A percentile compares a stretch with the other conserved stretches of the same genome.
Evolutionary conservation across 441 rosid species (phyloP).

Genomic region (Mallotus japonicus): DNA sequence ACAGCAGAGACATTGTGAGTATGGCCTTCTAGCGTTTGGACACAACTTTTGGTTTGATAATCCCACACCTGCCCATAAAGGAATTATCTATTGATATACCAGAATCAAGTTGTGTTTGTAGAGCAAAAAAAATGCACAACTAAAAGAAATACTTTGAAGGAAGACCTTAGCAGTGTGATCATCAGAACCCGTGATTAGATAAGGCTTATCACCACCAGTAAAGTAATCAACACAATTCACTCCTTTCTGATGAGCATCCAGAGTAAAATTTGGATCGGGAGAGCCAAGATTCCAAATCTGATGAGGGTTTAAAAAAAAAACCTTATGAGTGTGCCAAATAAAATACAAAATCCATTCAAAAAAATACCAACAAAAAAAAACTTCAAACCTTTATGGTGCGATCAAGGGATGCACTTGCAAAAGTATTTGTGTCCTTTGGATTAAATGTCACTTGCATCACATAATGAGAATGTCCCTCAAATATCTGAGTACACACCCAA

Average conservation of each 20-base stretch:
- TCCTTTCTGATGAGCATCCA: conserved; percentile 95
- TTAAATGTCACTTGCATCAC: conserved; percentile 89
- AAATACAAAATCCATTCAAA: conserved; percentile 8
- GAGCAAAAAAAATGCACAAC: conserved; percentile 8
- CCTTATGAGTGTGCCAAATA: conserved; percentile 6
- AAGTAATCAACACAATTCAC: conserved; percentile 91
- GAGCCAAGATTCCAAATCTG: conserved; percentile 98
- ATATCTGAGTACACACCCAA: conserved; percentile 67
- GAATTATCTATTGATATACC: conserved; percentile 18
- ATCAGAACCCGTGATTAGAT: conserved; percentile 91
- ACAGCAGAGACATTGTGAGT: conserved; percentile 83
- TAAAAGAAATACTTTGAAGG: conserved; percentile 10
- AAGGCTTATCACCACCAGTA: conserved; percentile 89
- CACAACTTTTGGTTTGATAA: conserved; percentile 74
- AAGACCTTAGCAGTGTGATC: conserved; percentile 96
- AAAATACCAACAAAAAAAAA: conserved; percentile 11
- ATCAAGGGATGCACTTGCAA: conserved; percentile 91
- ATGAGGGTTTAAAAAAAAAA: conserved; percentile 22
- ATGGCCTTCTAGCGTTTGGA: conserved; percentile 81
- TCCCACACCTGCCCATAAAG: conserved; percentile 72
- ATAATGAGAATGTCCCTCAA: conserved; percentile 86
- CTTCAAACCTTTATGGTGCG: conserved; percentile 64
- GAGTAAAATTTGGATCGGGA: conserved; percentile 83
- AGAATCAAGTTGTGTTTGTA: conserved; percentile 16
- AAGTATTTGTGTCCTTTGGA: conserved; percentile 70